Evolutionary conservation across 495 filamentous ascomycete species (phyloP), one percentile per base, ranked within the genome.

Genomic region (Hypoxylon lienhwacheense): DNA sequence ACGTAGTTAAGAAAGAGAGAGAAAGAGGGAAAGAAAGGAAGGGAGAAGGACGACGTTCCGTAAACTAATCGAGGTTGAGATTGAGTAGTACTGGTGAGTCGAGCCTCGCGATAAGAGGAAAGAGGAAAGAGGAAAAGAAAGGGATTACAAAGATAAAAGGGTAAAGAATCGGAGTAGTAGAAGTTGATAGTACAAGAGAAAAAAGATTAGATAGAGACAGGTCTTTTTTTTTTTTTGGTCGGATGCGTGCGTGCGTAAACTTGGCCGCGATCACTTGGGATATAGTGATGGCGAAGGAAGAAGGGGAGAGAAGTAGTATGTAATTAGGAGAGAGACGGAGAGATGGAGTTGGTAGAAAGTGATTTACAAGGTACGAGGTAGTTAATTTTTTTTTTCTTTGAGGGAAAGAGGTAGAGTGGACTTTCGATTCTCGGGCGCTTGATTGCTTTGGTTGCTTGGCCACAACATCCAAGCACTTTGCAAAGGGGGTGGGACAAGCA

Each of bases 361-460:
- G 46, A 48, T 53, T 52, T 36, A n/a, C n/a, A n/a, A n/a, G n/a
- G n/a, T 34, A 47, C 31, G 29, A 39, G 46, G 26, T 32, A 36
- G 49, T 46, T 11, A 50, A 43, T 44, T 31, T 44, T 36, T 40
- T n/a, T n/a, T n/a, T n/a, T n/a, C n/a, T n/a, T n/a, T n/a, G 53
- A 49, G 54, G 57, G 51, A 62, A 63, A 53, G 44, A 64, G 36
- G 28, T 59, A 14, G 34, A 4, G 4, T 19, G 12, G 21, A 12
- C n/a, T 21, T 22, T 41, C 20, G 37, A n/a, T 47, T 54, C 41
- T 31, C 25, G 54, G 53, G 54, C 40, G 47, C 46, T 57, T 53
- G 55, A 53, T 59, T 59, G 55, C 43, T 53, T 48, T 53, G 25
- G 47, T 47, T 59, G 41, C 47, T 59, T 47, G 49, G 35, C 55